Evolutionary conservation across 176 grass and related monocot genomes (phyloP), one percentile per base, ranked within the genome.

Genomic region (Hyparrhenia diplandra): DNA sequence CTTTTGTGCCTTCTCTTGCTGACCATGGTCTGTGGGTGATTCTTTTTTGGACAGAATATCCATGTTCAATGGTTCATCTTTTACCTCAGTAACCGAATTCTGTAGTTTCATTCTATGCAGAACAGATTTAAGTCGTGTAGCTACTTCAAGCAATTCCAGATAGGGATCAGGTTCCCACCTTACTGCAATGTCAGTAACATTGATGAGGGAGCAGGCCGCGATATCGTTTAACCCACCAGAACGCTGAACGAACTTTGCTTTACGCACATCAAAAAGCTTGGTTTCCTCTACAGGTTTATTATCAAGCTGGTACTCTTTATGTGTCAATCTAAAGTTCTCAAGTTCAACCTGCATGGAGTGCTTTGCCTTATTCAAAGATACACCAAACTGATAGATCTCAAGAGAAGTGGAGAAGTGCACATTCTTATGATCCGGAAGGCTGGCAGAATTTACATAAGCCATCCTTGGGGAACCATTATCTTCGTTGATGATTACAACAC

Each of bases 101-200:
- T 88, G 90, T 41, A 68, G 84, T 80, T 94, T 98, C 21, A 78
- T 54, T 76, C 84, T 91, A 78, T 92, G 81, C 37, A 94, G 40
- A 75, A 93, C 88, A 70, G 90, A 84, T 76, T 92, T 98, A 78
- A 98, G 81, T 77, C 66, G 74, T 34, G 86, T 94, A 78, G 63
- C 85, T 74, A 87, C 82, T 93, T 98, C 88, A 49, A 92, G 77
- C 42, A 98, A 66, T 76, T 87, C 90, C 74, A 98, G 87, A 88
- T 85, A 93, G 67, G 86, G 88, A 85, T 98, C 95, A 85, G 95
- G 95, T 78, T 98, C 92, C 84, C 84, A 98, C 41, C 86, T 76
- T 69, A 94, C 43, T 39, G 90, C 78, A 87, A 94, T 68, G 52
- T 91, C 86, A 67, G 90, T 94, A 73, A 98, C 86, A 41, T 92